These are phyloP conservation scores for Neurospora intermedia DNA, from an alignment of 495 filamentous ascomycete genomes.

Conservation along the genomic window DNA sequence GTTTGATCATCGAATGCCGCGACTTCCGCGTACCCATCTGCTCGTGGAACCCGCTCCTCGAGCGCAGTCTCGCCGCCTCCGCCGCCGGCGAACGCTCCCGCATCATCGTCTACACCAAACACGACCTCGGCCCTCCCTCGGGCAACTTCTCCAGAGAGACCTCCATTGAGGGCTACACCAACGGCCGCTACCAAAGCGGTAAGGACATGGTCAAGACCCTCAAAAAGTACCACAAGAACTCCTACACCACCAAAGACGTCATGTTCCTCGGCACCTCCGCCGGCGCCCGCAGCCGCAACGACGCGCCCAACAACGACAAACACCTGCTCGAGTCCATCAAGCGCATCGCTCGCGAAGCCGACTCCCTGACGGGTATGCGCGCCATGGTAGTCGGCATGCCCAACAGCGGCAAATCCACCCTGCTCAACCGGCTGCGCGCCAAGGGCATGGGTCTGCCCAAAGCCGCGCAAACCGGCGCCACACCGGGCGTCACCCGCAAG, in stretches of 20 bases:
- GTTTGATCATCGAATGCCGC: slow-evolving; percentile 88
- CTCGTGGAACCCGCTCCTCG: slow-evolving; percentile 85
- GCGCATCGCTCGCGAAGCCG: slow-evolving; percentile 18
- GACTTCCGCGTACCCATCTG: slow-evolving; percentile 85
- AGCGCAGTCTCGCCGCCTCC: slow-evolving; percentile 52
- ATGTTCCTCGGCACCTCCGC: slow-evolving; percentile 49
- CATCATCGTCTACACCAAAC: slow-evolving; percentile 85
- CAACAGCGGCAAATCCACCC: slow-evolving; percentile 84
- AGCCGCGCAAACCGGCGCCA: slow-evolving; percentile 68
- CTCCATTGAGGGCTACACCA: background rate
- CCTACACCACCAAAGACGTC: slow-evolving; percentile 28
- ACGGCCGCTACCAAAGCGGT: background rate
- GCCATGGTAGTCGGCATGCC: slow-evolving; percentile 93
- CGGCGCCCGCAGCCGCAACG: slow-evolving; percentile 13
- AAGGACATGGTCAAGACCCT: slow-evolving; percentile 8
- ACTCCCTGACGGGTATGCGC: slow-evolving; percentile 48
- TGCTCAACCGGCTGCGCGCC: slow-evolving; percentile 75
- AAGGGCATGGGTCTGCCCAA: slow-evolving; percentile 56
- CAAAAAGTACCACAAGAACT: slow-evolving; percentile 15
- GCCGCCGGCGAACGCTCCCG: slow-evolving; percentile 42
- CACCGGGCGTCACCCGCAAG: slow-evolving; percentile 85
- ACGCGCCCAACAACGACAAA: background rate
- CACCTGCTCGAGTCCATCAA: slow-evolving; percentile 25
- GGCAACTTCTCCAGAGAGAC: background rate
- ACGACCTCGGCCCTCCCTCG: slow-evolving; percentile 50